Percentiles rank a stretch among this genome's conserved stretches.
Evolutionary conservation across 805 yeast species (phyloP).

Genomic region (Cyberlindnera mrakii): DNA sequence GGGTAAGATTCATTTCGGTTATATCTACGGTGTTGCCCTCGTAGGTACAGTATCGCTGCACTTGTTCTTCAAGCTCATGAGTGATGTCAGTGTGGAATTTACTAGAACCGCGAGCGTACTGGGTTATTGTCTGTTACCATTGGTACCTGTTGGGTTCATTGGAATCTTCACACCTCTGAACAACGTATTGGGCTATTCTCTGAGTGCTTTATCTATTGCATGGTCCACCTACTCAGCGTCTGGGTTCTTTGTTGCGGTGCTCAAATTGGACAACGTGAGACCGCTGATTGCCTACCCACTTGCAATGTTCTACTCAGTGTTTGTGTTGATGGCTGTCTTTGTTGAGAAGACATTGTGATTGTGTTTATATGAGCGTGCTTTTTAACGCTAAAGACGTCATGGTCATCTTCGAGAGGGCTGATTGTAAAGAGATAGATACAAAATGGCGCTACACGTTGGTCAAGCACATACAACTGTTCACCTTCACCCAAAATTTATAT

Average conservation of each 20-base stretch:
- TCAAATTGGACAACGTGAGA: constrained; percentile 80
- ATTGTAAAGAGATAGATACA: too few species aligned
- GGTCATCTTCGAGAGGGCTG: too few species aligned
- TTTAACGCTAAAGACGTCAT: too few species aligned
- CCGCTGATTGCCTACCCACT: constrained; percentile 90
- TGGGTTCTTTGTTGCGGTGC: constrained; percentile 82
- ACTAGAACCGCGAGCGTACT: constrained; percentile 81
- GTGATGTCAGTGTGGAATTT: constrained; percentile 47
- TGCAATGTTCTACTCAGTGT: constrained; percentile 84
- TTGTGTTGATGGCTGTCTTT: constrained; percentile 93
- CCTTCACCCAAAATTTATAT: too few species aligned
- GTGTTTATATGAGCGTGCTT: too few species aligned
- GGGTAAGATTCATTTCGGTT: constrained; percentile 95
- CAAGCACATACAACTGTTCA: too few species aligned
- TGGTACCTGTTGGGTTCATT: constrained; percentile 71
- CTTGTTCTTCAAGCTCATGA: constrained; percentile 81
- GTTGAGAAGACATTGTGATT: constrained; percentile 28
- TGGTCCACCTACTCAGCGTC: constrained; percentile 96
- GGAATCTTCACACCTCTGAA: constrained; percentile 60
- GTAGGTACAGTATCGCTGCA: constrained; percentile 86
- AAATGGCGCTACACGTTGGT: too few species aligned
- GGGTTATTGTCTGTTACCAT: constrained; percentile 90
- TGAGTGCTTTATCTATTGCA: constrained; percentile 59
- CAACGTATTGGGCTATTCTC: constrained; percentile 63
- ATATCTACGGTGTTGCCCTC: constrained; percentile 91